Evolutionary conservation across 345 rosid genomes (phyloP), one percentile per base, ranked within the genome.

Genomic region (Sapria himalayana): DNA sequence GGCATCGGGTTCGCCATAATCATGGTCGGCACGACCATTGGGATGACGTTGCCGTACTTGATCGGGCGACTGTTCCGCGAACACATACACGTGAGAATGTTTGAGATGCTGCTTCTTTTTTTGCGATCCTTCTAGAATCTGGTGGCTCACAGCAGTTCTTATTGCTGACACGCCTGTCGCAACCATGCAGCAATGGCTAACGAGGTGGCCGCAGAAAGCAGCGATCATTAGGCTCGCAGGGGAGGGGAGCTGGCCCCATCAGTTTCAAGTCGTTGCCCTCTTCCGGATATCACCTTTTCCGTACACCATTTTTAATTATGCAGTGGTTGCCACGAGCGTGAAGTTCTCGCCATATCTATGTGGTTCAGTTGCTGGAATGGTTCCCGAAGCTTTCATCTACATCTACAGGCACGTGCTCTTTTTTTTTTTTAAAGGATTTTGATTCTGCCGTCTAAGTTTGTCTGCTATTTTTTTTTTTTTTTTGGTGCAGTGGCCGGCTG

Each of bases 271-370:
- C 25, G 94, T 89, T 47, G 91, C 94, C 1, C 60, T 89, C 54
- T 89, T 89, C 51, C 55, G 98, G 55, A 54, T 89, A 53, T 89
- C 98, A 1, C 98, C 98, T 11, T 89, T 89, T 64, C 98, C 98
- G 1, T 89, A 89, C 79, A 89, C 94, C 18, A 67, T 89, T 38
- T 89, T 89, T 70, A 86, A 81, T 67, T 86, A 86, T 54, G 97
- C 92, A 19, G 65, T 81, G 15, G 94, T 73, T 22, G 76, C 76
- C 22, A 81, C 97, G 22, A 73, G 75, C 44, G 70, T 86, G 74
- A 71, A 55, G 43, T 86, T 86, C 66, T 79, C 82, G 93, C 98
- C 98, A 21, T 89, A 79, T 55, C 25, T 89, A 14, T 72, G 65
- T 5, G 98, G 98, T 31, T 89, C 94, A 20, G 40, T 89, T 46